These are phyloP conservation scores for Fonsecaea pedrosoi DNA, from an alignment of 2,329 filamentous ascomycete species.

Conservation along the genomic window DNA sequence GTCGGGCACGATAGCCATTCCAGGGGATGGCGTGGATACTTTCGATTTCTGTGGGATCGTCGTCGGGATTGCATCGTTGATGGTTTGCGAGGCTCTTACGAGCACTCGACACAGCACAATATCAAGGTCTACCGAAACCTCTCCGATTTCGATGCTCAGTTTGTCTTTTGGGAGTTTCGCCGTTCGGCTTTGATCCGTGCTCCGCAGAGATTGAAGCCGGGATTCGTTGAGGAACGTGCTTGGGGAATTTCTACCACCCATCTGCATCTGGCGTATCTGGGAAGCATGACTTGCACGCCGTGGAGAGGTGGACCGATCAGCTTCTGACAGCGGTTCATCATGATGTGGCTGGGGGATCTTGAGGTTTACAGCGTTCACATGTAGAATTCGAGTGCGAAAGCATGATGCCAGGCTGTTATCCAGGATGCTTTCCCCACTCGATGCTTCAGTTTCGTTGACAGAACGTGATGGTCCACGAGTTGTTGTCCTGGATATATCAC, in stretches of 20 bases:
- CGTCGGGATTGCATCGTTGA: constrained; percentile 25
- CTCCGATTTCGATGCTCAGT: constrained; percentile 25
- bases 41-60: background rate
- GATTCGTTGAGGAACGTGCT: constrained; percentile 31
- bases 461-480: background rate
- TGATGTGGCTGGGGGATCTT: constrained; percentile 26
- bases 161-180: constrained; percentile 10
- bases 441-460: constrained; percentile 16
- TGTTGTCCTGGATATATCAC: background rate
- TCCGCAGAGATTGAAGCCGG: constrained; percentile 13
- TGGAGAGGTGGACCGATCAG: background rate
- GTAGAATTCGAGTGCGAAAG: constrained; percentile 32
- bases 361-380: constrained; percentile 19
- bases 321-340: constrained; percentile 3
- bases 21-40: background rate
- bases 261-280: constrained; percentile 12
- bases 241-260: constrained; percentile 16
- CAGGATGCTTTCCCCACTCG: constrained; percentile 31
- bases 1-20: constrained; percentile 14
- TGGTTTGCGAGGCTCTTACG: constrained; percentile 27
- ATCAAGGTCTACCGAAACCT: constrained; percentile 33
- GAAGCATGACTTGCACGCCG: constrained; percentile 9
- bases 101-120: constrained; percentile 32
- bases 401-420: constrained; percentile 29
- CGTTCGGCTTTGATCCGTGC: constrained; percentile 3